These are phyloP conservation scores for Asterophora parasitica DNA, from an alignment of 768 basidiomycete genomes.

Conservation along the genomic window DNA sequence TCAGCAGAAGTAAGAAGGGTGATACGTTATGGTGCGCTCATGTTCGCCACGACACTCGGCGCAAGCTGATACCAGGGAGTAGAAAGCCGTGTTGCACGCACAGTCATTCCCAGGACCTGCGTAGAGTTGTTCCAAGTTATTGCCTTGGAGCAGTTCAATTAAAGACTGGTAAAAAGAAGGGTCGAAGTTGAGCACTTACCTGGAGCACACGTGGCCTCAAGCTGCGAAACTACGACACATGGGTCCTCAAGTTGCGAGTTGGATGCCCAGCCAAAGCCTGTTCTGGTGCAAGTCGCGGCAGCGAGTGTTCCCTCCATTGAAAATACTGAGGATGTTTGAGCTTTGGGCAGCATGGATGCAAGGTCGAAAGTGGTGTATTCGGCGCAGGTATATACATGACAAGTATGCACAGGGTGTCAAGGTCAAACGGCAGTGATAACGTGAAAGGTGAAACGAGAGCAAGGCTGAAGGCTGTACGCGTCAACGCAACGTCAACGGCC, in stretches of 20 bases:
- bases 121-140: not conserved
- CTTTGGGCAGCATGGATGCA: not conserved
- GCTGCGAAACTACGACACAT: not conserved
- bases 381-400: not conserved
- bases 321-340: not conserved
- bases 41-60: slow-evolving; percentile 23
- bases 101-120: slow-evolving; percentile 17
- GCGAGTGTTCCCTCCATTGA: not conserved
- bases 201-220: not conserved
- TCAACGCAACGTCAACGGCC: too few species aligned
- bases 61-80: slow-evolving; percentile 30
- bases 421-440: too few species aligned
- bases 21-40: slow-evolving; percentile 1
- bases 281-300: not conserved
- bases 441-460: too few species aligned
- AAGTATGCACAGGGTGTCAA: not conserved
- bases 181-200: not conserved
- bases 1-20: not conserved
- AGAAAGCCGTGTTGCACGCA: slow-evolving; percentile 28
- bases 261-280: not conserved
- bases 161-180: not conserved
- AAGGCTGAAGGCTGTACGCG: too few species aligned
- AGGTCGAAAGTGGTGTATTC: slow-evolving; percentile 2
- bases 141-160: not conserved
- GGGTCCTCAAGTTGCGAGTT: not conserved